phyloP scores from a whole-genome alignment of 2,329 filamentous ascomycete genomes.

The Ceratocystis diversiconidia region DNA sequence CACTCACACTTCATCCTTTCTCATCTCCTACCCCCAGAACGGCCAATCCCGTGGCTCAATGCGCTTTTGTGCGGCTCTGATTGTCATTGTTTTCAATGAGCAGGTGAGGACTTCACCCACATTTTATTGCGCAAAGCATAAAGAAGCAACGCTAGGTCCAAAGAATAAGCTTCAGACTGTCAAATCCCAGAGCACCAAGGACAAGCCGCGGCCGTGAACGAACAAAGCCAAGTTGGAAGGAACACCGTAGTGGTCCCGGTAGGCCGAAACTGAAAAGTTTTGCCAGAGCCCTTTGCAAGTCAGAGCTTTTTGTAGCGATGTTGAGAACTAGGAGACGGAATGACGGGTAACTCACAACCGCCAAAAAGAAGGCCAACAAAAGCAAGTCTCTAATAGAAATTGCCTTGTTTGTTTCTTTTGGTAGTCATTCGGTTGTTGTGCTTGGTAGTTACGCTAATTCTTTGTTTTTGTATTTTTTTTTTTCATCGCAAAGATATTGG shows the following conservation, averaged over 20 bases:
- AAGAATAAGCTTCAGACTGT: background rate
- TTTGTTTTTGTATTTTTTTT: background rate
- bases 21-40: background rate
- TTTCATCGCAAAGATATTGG: background rate
- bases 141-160: background rate
- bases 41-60: conserved; percentile 2
- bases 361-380: background rate
- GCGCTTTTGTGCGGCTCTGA: conserved; percentile 1
- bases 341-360: background rate
- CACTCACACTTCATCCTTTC: background rate
- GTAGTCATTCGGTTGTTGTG: background rate
- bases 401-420: background rate
- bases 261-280: background rate
- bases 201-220: background rate
- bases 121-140: background rate
- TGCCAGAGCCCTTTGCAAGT: background rate
- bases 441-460: background rate
- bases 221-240: background rate
- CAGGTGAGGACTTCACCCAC: background rate
- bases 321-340: background rate
- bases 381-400: background rate
- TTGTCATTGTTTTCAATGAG: background rate
- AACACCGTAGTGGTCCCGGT: conserved; percentile 3
- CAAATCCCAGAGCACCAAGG: background rate
- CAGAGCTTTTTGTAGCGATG: background rate